Evolutionary conservation across 768 basidiomycete species (phyloP), one percentile per base, ranked within the genome.

Genomic region (Exsudoporus frostii): DNA sequence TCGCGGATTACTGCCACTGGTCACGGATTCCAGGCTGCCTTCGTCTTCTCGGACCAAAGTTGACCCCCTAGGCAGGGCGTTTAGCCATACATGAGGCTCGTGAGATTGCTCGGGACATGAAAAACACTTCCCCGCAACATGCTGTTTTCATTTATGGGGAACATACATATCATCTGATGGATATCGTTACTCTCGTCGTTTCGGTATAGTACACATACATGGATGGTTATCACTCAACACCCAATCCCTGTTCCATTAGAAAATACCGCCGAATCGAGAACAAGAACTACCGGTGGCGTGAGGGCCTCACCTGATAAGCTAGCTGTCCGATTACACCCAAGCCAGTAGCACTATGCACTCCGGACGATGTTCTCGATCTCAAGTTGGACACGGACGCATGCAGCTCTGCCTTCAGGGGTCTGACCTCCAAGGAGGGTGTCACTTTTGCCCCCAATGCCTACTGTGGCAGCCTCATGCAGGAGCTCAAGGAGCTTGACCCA

Each of bases 401-500:
- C 82, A 4, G 86, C 83, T 22, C 71, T 79, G 15, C 84, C 86
- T 57, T 84, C 85, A 8, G 81, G 71, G n/a, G 74, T 73, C 40
- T 72, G 62, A 0, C 86, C 87, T 4, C 88, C 88, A 32, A 90
- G 77, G 27, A 78, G 48, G 33, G 61, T 36, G 34, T 70, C 57
- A 49, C 69, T 45, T 36, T 61, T 54, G 7, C 66, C 50, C 41
- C 74, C 77, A 48, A 82, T 71, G 6, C 86, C 85, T 5, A 62
- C 67, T 0, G 81, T 88, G 37, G 81, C 74, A 8, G 84, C 83
- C 47, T 84, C 78, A 56, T 90, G 83, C 14, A 91, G 65, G 14
- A 88, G 66, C 24, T 74, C 77, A 20, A 92, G 75, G 47, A 91
- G 68, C 66, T 91, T 91, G 53, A 84, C 70, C 83, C 87, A 92